Evolutionary conservation across 176 grass and related monocot species (phyloP), one percentile per base, ranked within the genome.

Genomic region (Eragrostis curvula): DNA sequence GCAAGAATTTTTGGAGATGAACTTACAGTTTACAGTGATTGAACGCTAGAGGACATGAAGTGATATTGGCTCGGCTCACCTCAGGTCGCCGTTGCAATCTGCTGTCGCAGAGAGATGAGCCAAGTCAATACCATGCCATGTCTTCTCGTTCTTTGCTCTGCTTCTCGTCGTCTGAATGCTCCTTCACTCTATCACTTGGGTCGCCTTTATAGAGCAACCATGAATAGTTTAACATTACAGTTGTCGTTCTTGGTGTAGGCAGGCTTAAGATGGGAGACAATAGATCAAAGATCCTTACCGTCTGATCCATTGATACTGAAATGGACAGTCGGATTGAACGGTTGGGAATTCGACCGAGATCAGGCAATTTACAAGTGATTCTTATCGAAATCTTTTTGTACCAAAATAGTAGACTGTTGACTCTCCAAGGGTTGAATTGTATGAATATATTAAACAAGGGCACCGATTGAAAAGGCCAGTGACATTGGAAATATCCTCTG

Each of bases 41-140:
- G 85, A 87, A 81, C 78, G 24, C 30, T 65, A 72, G 79, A 88
- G 47, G 80, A 88, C 86, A 83, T 16, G 86, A 88, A 40, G 86
- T 88, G 86, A 88, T 88, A 88, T 88, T 88, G 86, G 86, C 80
- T 88, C 86, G 86, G 66, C 79, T 88, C 86, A 88, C 25, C 79
- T 88, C 86, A 11, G 36, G 65, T 20, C 18, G 2, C 65, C 47
- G 9, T 8, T 29, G 56, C 36, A 44, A 32, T 57, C 64, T 5
- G 56, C 51, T 44, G 65, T 71, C 13, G 56, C 39, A 20, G 86
- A 72, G 80, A 72, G 80, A 47, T 88, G 86, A 88, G 74, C 86
- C 86, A 55, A 88, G 86, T 83, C 86, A 88, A 88, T 88, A 88
- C 79, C 86, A 88, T 78, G 73, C 56, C 86, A 88, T 83, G 86